Evolutionary conservation across 2,329 filamentous ascomycete species (phyloP), one percentile per base, ranked within the genome.

Genomic region (Pestalotiopsis fici): DNA sequence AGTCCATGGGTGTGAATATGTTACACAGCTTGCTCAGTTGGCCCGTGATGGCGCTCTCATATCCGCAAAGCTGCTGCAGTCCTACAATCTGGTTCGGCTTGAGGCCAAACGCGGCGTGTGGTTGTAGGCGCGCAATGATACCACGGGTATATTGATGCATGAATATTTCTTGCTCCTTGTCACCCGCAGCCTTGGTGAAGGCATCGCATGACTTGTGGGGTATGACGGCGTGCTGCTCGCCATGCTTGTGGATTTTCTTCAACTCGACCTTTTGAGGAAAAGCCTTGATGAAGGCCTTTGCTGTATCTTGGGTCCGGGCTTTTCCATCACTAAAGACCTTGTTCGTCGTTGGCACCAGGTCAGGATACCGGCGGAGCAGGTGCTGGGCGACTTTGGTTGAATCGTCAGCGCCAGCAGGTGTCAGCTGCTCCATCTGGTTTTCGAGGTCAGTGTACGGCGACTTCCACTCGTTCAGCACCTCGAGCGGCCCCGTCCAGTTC

Each of bases 41-140:
- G 2, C 89, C 89, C 0, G 84, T 84, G 68, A 90, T 89, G n/a
- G 90, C 88, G 0, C 86, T 87, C 76, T 91, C 89, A 73, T 91
- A 91, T 0, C 88, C 88, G 73, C 89, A 91, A 3, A 91, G 77
- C 77, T 90, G 83, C 79, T 90, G 88, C 85, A 91, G 88, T 37
- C 85, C 90, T 64, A 89, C 87, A 12, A 92, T 82, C 71, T 92
- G 89, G 60, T 83, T 81, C 21, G 83, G 77, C 0, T 87, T 90
- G 78, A 91, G 90, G 78, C 91, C 88, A 77, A 92, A 90, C 0
- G 83, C 85, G 2, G 82, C 88, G 15, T 83, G 78, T 25, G 81
- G 77, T 50, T 86, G 86, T 69, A 89, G 80, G 13, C 90, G 85
- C 0, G 82, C 83, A n/a, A 86, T 80, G 65, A 91, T 89, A 2